phyloP scores from a whole-genome alignment of 768 basidiomycete genomes.

The Russula sp. region DNA sequence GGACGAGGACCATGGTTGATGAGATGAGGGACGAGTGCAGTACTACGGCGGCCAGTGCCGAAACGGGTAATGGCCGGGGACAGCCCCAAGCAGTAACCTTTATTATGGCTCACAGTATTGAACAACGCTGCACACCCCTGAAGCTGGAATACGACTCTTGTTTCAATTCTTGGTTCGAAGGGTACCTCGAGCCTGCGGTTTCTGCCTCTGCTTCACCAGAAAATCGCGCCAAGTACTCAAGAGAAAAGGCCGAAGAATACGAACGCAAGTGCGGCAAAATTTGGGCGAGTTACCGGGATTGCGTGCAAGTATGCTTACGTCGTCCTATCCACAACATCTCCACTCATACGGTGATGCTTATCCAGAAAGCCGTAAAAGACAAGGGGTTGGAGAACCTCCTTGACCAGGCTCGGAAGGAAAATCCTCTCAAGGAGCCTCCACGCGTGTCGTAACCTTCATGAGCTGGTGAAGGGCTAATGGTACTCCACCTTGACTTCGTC shows the following conservation, averaged over 20 bases:
- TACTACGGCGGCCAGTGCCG: background rate
- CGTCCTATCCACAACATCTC: background rate
- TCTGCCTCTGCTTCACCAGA: constrained; percentile 31
- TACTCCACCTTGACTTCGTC: no score
- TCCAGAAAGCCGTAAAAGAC: constrained; percentile 70
- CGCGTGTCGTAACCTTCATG: constrained; percentile 30
- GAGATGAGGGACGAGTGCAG: background rate
- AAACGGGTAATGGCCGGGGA: background rate
- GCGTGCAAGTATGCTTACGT: constrained; percentile 61
- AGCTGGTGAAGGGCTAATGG: background rate
- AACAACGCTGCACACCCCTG: constrained; percentile 78
- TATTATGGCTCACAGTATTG: constrained; percentile 72
- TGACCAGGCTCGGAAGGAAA: constrained; percentile 50
- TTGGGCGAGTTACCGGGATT: constrained; percentile 74
- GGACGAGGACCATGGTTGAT: constrained; percentile 75
- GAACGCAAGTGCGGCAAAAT: constrained; percentile 76
- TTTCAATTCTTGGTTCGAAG: constrained; percentile 98
- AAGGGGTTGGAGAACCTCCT: constrained; percentile 71
- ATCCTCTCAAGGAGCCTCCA: constrained; percentile 48
- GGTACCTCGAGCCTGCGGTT: constrained; percentile 82
- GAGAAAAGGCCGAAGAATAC: constrained; percentile 81
- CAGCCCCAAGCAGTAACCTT: background rate
- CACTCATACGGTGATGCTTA: background rate
- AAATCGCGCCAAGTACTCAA: constrained; percentile 53
- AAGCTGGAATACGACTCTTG: constrained; percentile 89